These are phyloP conservation scores for Penicillium alfredii DNA, from an alignment of 495 filamentous ascomycete species.

Conservation along the genomic window DNA sequence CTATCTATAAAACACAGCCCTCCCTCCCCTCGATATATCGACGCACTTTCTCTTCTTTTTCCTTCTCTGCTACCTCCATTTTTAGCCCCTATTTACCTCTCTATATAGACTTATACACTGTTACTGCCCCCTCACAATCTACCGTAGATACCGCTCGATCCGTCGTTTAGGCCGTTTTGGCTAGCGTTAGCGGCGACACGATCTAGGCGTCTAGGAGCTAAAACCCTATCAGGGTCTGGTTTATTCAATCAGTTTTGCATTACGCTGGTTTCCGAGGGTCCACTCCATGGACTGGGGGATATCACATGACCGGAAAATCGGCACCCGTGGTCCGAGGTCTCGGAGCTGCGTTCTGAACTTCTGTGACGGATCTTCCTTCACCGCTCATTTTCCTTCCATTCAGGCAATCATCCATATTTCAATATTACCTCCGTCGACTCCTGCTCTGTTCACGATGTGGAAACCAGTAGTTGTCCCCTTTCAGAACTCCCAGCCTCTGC, in stretches of 20 bases:
- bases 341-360: no score
- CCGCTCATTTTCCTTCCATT: constrained; percentile 5
- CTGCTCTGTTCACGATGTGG: constrained; percentile 19
- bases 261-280: no score
- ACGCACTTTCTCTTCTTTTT: constrained; percentile 6
- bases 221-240: no score
- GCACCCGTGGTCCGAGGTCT: no score
- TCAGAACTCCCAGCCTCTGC: constrained; percentile 19
- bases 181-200: constrained; percentile 1
- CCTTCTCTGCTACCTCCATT: not conserved
- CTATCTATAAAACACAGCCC: constrained; percentile 2
- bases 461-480: constrained; percentile 23
- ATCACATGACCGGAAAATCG: no score
- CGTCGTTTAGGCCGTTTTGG: not conserved
- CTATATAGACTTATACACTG: not conserved
- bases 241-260: no score
- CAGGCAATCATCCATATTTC: constrained; percentile 11
- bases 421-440: constrained; percentile 8
- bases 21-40: not conserved
- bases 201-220: no score
- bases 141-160: constrained; percentile 3
- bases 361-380: constrained; percentile 2
- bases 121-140: not conserved
- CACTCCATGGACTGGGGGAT: no score
- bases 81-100: not conserved